These are phyloP conservation scores for Neoboletus brunneissimus DNA, from an alignment of 768 basidiomycete genomes.

Conservation along the genomic window DNA sequence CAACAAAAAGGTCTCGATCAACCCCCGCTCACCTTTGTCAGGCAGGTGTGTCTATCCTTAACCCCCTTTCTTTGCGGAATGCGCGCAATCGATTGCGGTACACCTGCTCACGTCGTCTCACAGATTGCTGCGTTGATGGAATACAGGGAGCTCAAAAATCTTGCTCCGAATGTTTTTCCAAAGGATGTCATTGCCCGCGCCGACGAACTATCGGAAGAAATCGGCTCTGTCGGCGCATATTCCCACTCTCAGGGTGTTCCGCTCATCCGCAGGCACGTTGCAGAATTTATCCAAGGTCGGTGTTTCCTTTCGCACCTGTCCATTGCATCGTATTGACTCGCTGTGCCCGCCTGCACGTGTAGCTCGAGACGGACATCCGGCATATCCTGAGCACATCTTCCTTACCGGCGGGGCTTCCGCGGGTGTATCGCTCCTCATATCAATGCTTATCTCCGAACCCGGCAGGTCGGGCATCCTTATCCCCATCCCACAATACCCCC, in stretches of 20 bases:
- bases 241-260: slow-evolving; percentile 93
- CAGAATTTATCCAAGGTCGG: slow-evolving; percentile 84
- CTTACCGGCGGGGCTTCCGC: slow-evolving; percentile 93
- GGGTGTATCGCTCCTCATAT: slow-evolving; percentile 86
- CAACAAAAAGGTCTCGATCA: slow-evolving; percentile 96
- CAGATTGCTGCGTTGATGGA: slow-evolving; percentile 91
- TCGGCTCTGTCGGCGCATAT: slow-evolving; percentile 93
- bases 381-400: slow-evolving; percentile 84
- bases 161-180: slow-evolving; percentile 80
- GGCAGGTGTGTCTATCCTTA: slow-evolving; percentile 65
- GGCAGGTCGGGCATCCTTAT: slow-evolving; percentile 75
- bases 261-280: slow-evolving; percentile 82
- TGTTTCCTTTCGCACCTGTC: background rate
- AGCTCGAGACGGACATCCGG: slow-evolving; percentile 90
- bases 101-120: slow-evolving; percentile 2
- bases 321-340: slow-evolving; percentile 5
- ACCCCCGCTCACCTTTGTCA: slow-evolving; percentile 84
- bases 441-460: slow-evolving; percentile 69
- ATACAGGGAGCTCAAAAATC: slow-evolving; percentile 79
- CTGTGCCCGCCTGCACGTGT: background rate
- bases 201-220: slow-evolving; percentile 73
- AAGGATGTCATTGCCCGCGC: slow-evolving; percentile 83
- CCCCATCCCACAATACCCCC: slow-evolving; percentile 97
- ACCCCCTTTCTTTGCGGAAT: background rate
- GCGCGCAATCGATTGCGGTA: background rate